phyloP scores from a whole-genome alignment of 441 rosid species.

The Populus trichocarpa region DNA sequence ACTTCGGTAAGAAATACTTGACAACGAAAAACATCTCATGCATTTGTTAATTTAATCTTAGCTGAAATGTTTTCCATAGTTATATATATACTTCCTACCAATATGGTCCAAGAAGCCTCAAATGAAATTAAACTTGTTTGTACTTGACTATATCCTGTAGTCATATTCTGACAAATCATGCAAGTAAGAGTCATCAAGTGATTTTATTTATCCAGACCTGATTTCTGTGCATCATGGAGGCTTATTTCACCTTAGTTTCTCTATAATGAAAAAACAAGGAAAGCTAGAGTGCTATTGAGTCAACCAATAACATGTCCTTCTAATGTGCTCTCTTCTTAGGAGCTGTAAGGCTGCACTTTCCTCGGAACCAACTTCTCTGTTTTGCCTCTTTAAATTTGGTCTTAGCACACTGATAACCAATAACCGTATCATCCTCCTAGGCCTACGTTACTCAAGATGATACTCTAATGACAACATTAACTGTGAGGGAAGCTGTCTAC shows the following conservation, averaged over 20 bases:
- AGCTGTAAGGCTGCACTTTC: not conserved
- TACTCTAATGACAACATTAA: not conserved
- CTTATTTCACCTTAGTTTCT: not conserved
- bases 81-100: not conserved
- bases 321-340: not conserved
- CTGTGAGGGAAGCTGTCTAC: not conserved
- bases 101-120: not conserved
- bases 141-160: not conserved
- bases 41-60: not conserved
- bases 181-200: not conserved
- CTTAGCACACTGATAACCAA: not conserved
- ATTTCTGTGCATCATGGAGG: not conserved
- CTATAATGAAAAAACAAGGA: not conserved
- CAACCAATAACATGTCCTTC: not conserved
- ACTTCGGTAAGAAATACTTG: conserved; percentile 34
- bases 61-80: not conserved
- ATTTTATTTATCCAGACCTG: not conserved
- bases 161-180: too few species aligned
- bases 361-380: too few species aligned
- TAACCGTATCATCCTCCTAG: not conserved
- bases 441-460: not conserved
- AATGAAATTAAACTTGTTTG: not conserved
- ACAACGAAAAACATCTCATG: not conserved
- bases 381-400: conserved; percentile 20
- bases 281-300: not conserved